These are phyloP conservation scores for Gymnopilus junonius DNA, from an alignment of 768 basidiomycete genomes.

Conservation along the genomic window DNA sequence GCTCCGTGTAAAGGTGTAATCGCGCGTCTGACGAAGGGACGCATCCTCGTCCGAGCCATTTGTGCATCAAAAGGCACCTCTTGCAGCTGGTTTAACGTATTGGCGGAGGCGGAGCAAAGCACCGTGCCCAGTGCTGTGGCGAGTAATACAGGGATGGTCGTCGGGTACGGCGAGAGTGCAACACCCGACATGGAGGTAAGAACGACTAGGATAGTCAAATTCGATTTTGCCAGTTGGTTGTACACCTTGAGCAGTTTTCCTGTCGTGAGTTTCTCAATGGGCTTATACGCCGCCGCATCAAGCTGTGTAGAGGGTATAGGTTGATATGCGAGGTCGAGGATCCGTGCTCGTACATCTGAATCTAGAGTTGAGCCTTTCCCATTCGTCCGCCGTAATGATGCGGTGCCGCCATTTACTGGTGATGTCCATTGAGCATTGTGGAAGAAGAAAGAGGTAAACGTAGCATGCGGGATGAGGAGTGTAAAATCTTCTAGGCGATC, in stretches of 20 bases:
- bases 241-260: constrained; percentile 67
- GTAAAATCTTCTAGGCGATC: constrained; percentile 1
- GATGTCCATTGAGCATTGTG: constrained; percentile 60
- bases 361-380: neutral
- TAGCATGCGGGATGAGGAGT: constrained; percentile 20
- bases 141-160: constrained; percentile 82
- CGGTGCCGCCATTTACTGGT: constrained; percentile 7
- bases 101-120: constrained; percentile 91
- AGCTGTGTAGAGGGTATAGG: constrained; percentile 17
- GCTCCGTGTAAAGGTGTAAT: constrained; percentile 86
- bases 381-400: constrained; percentile 5
- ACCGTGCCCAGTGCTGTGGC: constrained; percentile 89
- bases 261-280: constrained; percentile 49
- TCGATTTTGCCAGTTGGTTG: constrained; percentile 81
- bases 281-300: constrained; percentile 31
- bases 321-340: constrained; percentile 13
- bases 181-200: constrained; percentile 92
- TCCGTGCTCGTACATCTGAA: constrained; percentile 1
- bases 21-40: constrained; percentile 86
- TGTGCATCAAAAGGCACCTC: constrained; percentile 97
- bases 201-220: constrained; percentile 82
- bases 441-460: constrained; percentile 65
- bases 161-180: constrained; percentile 88
- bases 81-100: constrained; percentile 92
- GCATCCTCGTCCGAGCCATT: constrained; percentile 86